Percentiles rank a stretch among this genome's conserved stretches.
These are phyloP conservation scores for Pseudophaeomoniella oleicola DNA, from an alignment of 2,329 filamentous ascomycete genomes.

Conservation along the genomic window DNA sequence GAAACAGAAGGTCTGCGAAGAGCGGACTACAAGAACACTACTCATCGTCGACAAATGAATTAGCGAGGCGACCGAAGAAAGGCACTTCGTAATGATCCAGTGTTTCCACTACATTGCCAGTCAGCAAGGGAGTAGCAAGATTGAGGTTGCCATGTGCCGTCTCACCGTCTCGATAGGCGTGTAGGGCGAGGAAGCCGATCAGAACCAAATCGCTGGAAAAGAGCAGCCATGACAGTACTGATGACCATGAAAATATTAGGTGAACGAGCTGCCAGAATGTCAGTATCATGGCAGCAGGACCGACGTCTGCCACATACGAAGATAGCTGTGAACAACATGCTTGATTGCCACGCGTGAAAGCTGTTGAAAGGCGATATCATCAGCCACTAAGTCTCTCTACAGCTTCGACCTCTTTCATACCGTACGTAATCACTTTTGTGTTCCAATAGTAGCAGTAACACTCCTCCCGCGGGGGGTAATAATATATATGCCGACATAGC, in stretches of 20 bases:
- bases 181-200: conserved; percentile 61
- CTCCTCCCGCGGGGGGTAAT: conserved; percentile 71
- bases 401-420: conserved; percentile 31
- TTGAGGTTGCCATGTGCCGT: too few relatives aligned
- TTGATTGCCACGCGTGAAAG: conserved; percentile 94
- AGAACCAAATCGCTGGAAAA: conserved; percentile 60
- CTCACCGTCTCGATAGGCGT: conserved; percentile 73
- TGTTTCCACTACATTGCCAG: conserved; percentile 36
- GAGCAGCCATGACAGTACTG: conserved; percentile 69
- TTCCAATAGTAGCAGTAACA: conserved; percentile 72
- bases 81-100: conserved; percentile 67
- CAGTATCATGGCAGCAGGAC: conserved; percentile 3
- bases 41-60: conserved; percentile 82
- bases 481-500: conserved; percentile 78
- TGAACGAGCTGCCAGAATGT: conserved; percentile 52
- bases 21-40: too few relatives aligned
- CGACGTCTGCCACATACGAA: conserved; percentile 28
- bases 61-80: conserved; percentile 72
- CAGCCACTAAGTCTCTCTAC: conserved; percentile 4
- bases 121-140: too few relatives aligned
- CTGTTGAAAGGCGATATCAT: conserved; percentile 31
- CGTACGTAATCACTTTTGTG: conserved; percentile 94
- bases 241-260: conserved; percentile 73
- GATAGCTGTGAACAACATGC: conserved; percentile 60
- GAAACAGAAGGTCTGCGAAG: too few relatives aligned